Base-by-base conservation (phyloP, 2,329 filamentous ascomycete genomes). In the Fusarium euwallaceae region DNA sequence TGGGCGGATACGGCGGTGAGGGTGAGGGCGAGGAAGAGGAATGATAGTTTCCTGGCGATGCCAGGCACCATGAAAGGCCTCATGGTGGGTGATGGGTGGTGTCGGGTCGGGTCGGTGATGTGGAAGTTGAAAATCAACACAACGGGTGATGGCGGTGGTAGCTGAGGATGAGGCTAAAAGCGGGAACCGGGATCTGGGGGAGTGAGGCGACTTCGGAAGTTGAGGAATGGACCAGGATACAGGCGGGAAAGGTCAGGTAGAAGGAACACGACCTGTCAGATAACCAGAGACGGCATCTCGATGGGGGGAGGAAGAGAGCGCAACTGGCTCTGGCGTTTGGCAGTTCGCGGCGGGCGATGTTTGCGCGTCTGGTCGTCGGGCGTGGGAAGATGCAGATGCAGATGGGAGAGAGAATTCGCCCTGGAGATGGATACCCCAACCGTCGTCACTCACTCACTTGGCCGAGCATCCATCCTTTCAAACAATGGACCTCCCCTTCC, bases 1-100 rank as follows among this genome's bases (percentile, higher is more conserved):
- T 84, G 79, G 51, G 82, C 81, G 69, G 82, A 58, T 24, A 76
- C 79, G 60, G 81, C 71, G 65, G 80, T 67, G 63, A 79, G 70
- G 65, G 80, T 67, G 63, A 79, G 70, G 63, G 77, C 81, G 39
- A 81, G 39, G 20, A 67, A 37, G 24, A 77, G 36, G 53, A 76
- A 55, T 34, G 73, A 36, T 16, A 64, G 56, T 34, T 71, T 61
- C 56, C 60, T 71, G 73, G 65, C 34, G n/a, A 37, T 27, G 60
- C 64, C 59, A 43, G 64, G 58, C 17, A 53, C 66, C 59, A 59
- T 70, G 12, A 69, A 48, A 27, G 58, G 61, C 43, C 48, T 69
- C 74, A 78, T 78, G 59, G 51, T 34, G 37, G 27, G 32, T 36
- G 53, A 55, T 22, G 45, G 45, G 20, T n/a, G 39, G 29, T 32